Conservation (phyloP, 768 basidiomycete species). For the Pleurotus salmoneostramineus region DNA sequence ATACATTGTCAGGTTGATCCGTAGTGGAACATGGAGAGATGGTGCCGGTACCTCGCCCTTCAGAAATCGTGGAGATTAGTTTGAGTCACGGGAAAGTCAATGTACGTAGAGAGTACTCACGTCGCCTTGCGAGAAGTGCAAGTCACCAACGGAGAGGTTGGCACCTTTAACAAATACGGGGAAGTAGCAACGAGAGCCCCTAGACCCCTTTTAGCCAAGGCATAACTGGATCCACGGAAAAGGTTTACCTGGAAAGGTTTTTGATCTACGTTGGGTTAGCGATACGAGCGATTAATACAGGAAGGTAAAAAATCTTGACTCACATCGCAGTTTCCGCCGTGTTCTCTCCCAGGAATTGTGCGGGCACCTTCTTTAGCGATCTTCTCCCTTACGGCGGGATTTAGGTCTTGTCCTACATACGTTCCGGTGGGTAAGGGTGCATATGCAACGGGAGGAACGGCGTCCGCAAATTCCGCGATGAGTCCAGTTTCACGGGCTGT, state of each 20-base stretch:
- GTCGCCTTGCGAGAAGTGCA: conserved; percentile 81
- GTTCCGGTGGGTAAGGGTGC: conserved; percentile 56
- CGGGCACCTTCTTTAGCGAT: conserved; percentile 66
- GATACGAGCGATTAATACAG: neutral
- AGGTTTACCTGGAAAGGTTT: conserved; percentile 54
- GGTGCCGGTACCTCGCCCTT: conserved; percentile 50
- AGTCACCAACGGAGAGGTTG: conserved; percentile 72
- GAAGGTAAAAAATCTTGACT: conserved; percentile 15
- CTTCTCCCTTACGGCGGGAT: conserved; percentile 40
- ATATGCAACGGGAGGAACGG: conserved; percentile 64
- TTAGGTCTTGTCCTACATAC: conserved; percentile 67
- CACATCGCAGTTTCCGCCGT: conserved; percentile 77
- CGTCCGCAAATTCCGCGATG: conserved; percentile 45
- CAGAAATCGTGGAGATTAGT: neutral
- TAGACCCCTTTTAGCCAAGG: conserved; percentile 12
- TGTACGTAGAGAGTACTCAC: conserved; percentile 20
- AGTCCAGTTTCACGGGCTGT: conserved; percentile 66
- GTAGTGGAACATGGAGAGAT: neutral
- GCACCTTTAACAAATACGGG: conserved; percentile 77
- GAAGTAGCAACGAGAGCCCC: conserved; percentile 71
- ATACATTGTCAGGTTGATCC: neutral
- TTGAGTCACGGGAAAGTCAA: neutral
- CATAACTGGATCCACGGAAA: neutral
- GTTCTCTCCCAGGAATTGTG: conserved; percentile 74
- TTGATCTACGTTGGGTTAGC: conserved; percentile 50